Conservation (phyloP, 1,139 yeast genomes). For the Zygosaccharomyces sapae region DNA sequence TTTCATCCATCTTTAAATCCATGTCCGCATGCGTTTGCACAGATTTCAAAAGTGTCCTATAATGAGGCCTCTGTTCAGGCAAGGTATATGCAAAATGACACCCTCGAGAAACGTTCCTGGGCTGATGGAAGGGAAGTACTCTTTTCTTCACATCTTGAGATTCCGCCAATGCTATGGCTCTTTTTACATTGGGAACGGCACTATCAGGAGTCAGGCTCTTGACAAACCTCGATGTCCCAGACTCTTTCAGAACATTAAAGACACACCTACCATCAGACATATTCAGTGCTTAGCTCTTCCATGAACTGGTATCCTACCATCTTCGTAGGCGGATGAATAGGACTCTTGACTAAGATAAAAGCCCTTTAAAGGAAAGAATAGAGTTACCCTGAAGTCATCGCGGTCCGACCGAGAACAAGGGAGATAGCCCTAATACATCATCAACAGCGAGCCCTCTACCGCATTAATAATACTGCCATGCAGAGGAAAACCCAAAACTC, state of each 20-base stretch:
- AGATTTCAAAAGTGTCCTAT: slow-evolving; percentile 56
- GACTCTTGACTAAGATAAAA: not conserved
- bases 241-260: slow-evolving; percentile 18
- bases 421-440: not conserved
- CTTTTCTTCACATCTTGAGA: slow-evolving; percentile 19
- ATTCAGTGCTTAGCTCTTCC: not conserved
- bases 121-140: slow-evolving; percentile 41
- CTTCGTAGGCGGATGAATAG: not conserved
- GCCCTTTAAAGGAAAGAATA: not conserved
- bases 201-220: slow-evolving; percentile 54
- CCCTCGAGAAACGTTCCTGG: slow-evolving; percentile 51
- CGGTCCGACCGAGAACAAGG: not conserved
- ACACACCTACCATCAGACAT: slow-evolving; percentile 23
- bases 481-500: not conserved
- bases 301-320: not conserved
- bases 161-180: slow-evolving; percentile 42
- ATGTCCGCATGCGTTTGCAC: slow-evolving; percentile 58
- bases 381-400: slow-evolving; percentile 5
- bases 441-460: not conserved
- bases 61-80: slow-evolving; percentile 58
- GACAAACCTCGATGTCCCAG: slow-evolving; percentile 31
- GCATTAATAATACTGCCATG: too few relatives aligned
- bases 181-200: slow-evolving; percentile 48
- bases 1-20: slow-evolving; percentile 46
- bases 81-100: slow-evolving; percentile 70